phyloP scores from a whole-genome alignment of 2,329 filamentous ascomycete genomes.

The Verruconis gallopava region DNA sequence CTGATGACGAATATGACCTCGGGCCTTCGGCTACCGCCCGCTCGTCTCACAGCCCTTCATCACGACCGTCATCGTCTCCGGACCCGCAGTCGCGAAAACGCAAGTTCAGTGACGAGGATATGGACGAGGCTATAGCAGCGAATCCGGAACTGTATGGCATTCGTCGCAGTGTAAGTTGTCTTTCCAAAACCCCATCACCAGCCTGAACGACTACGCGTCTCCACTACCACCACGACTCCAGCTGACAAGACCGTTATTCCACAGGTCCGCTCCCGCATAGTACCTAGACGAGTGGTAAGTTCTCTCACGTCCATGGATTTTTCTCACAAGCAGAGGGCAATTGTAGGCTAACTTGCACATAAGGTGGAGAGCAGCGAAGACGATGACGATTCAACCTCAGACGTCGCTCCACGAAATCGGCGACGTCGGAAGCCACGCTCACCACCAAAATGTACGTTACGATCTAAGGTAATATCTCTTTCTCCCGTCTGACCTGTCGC shows the following conservation, averaged over 20 bases:
- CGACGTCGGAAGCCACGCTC: constrained; percentile 58
- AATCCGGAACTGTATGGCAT: constrained; percentile 94
- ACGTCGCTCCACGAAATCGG: constrained; percentile 46
- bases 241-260: constrained; percentile 47
- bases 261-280: constrained; percentile 17
- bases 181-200: background rate
- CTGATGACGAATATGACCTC: constrained; percentile 62
- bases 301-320: background rate
- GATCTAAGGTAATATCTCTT: background rate
- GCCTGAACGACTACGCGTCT: constrained; percentile 23
- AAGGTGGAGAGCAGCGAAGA: constrained; percentile 47
- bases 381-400: constrained; percentile 60
- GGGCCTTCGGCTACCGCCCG: constrained; percentile 30
- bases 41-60: constrained; percentile 23
- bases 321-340: background rate
- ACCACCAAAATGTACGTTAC: constrained; percentile 48
- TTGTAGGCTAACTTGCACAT: background rate
- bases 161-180: constrained; percentile 64
- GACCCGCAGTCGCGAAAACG: constrained; percentile 43
- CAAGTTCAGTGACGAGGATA: constrained; percentile 44
- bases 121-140: constrained; percentile 74
- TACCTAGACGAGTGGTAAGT: background rate
- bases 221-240: constrained; percentile 43
- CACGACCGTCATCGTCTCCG: constrained; percentile 15
- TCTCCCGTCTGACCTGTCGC: background rate